Base-by-base conservation (phyloP, 176 grass and related monocot genomes). In the Saccharum spontaneum region DNA sequence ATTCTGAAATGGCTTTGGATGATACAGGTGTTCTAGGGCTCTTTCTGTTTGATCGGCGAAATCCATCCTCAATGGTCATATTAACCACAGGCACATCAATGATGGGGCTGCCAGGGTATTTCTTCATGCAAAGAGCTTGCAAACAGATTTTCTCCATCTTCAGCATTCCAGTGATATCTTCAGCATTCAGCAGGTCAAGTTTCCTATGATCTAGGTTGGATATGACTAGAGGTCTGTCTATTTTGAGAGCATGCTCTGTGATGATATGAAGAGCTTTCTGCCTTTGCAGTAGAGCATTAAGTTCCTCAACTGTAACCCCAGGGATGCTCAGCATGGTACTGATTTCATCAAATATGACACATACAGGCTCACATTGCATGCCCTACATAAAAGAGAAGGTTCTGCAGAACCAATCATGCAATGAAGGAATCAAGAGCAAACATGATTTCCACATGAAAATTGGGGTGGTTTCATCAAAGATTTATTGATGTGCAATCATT, bases 41-140 rank as follows among this genome's bases (percentile, higher is more conserved):
- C 67, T 49, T 79, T 46, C 52, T 80, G 14, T 64, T 71, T 71
- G 68, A 49, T 33, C 0, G 23, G 46, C 12, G 40, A 26, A 74
- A 30, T 45, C 26, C 68, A 80, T 66, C 77, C 14, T 86, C 39
- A 7, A 59, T 73, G 16, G 76, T 23, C 31, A 65, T 9, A 30
- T 46, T 49, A 52, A 49, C 30, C 50, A 40, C 30, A 64, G 84
- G 77, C 15, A 73, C 30, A 67, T 80, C 77, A 64, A 86, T 54
- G 15, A 50, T 80, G 44, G 68, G 57, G 3, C 30, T 33, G 13
- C 57, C 59, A 64, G 55, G 84, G 68, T 70, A 86, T 63, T 63
- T 71, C 69, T 44, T 59, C 84, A 86, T 86, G 64, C 26, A 73
- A 28, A 80, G 84, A 28, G 84, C 77, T 80, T 86, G 77, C 77